Evolutionary conservation across 306 rosid species (phyloP), one percentile per base, ranked within the genome.

Genomic region (Carpinus fangiana): DNA sequence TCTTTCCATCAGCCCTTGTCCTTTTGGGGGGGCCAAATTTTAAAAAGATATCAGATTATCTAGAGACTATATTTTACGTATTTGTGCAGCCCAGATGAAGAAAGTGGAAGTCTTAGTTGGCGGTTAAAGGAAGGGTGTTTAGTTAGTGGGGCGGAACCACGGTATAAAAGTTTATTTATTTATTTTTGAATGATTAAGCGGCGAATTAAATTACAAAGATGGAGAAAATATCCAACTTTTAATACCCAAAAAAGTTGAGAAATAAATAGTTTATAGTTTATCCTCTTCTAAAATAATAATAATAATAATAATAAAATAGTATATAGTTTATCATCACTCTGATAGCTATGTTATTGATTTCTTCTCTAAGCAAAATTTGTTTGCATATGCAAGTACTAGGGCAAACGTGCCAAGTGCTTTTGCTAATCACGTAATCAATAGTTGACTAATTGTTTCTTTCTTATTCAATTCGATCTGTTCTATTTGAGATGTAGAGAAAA

Each of bases 21-120:
- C 56, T 38, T 70, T 72, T 67, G 79, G 26, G 79, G 60, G 50
- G 76, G 75, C 81, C 75, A 75, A 64, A 84, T 80, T 86, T 88
- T 70, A 10, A 55, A 82, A 87, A 83, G 89, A 73, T 76, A 82
- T 70, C 59, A 9, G 74, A 70, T 4, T 57, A 71, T 66, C 72
- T 73, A 78, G 73, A 73, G 86, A 87, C 78, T 61, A 67, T 74
- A 67, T 74, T 48, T 79, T 66, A 82, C 76, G 69, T 51, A 59
- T 73, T 56, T 79, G 82, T 72, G 79, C 82, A 78, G 72, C 77
- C 59, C 78, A 80, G 74, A 73, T 56, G 82, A 80, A 71, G 75
- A 76, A 74, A 88, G 90, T 91, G 97, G 97, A 88, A 87, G 69
- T 88, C 91, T 87, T 87, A 75, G 89, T 88, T 88, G 97, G 91